Evolutionary conservation across 75 land plant genomes (phyloP), one percentile per base, ranked within the genome.

Genomic region (Adiantum capillusveneris): DNA sequence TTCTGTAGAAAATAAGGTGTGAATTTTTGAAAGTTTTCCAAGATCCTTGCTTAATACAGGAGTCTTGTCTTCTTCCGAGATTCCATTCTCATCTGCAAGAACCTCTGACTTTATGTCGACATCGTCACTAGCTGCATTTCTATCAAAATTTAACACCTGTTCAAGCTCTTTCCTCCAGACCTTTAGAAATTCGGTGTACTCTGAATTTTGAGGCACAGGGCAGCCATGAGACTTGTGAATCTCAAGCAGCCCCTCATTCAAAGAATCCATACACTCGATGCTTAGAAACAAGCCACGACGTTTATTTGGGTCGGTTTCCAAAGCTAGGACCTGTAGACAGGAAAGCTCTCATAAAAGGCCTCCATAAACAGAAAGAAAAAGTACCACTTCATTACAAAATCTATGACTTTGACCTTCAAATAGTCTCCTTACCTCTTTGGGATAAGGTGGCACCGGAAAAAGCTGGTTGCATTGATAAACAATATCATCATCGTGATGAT

Each of bases 391-490:
- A 19, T 25, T 11, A 0, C 44, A 7, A 2, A 20, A 13, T 37
- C 18, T 12, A 34, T 9, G 13, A 60, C 19, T 45, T 20, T 11
- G 42, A 39, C 42, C 42, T 39, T 13, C 42, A 39, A 39, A 9
- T 9, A 39, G 7, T 28, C 34, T 0, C 22, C 2, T 28, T 71
- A 92, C 98, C 87, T 88, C 87, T 65, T 65, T 76, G 28, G 98
- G 96, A 79, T 73, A 85, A 56, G 98, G 98, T 42, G 98, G 98
- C 19, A 77, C 83, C 70, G 90, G 75, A 48, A 93, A 93, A 45
- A 93, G 83, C 9, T 79, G 78, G 28, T 78, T 82, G 71, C 98
- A 93, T 24, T 89, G 77, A 64, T 88, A 89, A 17, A 85, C 98
- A 70, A 93, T 77, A 22, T 55, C 63, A 66, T 93, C 96, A 24